Base-by-base conservation (phyloP, 139 green algal species). In the Coelastrella sp. region DNA sequence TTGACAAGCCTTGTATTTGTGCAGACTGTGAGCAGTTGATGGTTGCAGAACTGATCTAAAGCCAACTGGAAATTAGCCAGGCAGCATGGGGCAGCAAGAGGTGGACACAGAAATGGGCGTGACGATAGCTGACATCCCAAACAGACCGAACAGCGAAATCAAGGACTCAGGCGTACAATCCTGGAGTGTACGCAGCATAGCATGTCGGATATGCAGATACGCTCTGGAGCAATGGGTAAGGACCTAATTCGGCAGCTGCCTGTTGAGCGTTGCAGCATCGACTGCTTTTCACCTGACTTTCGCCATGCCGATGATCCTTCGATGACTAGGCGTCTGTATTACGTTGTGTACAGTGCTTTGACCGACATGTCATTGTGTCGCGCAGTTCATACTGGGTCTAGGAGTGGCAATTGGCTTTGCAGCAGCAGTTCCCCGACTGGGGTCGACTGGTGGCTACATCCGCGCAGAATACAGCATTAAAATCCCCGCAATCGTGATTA, bases 341-440 rank as follows among this genome's bases (percentile, higher is more conserved):
- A 64, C 77, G 8, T 47, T n/a, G 14, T 32, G 16, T 10, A 32
- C 22, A 76, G 16, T 17, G 14, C 22, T 8, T 32, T 7, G 3
- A 71, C 11, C 16, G 64, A 71, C 14, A 8, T 76, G 14, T 76
- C 5, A 23, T 76, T 76, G 17, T 22, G 68, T 32, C 17, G 19
- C 20, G 58, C 79, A 74, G 92, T 95, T 93, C 58, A 92, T 93
- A 75, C 7, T 93, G 0, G 91, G 81, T 0, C 81, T 95, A 6
- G 71, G 77, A n/a, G 87, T 92, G 19, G 89, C 89, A 19, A 93
- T 95, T 57, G 93, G 86, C 65, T 91, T 95, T 54, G 93, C 93
- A 16, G 91, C 91, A 54, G 93, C 93, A 20, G 86, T 95, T 54
- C 93, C 93, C 0, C 73, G 93, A 8, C 86, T 95, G 7, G 93